A percentile compares a stretch with the other conserved stretches of the same genome.
Conservation (phyloP, 805 yeast genomes). For the Lipomyces mesembrius region DNA sequence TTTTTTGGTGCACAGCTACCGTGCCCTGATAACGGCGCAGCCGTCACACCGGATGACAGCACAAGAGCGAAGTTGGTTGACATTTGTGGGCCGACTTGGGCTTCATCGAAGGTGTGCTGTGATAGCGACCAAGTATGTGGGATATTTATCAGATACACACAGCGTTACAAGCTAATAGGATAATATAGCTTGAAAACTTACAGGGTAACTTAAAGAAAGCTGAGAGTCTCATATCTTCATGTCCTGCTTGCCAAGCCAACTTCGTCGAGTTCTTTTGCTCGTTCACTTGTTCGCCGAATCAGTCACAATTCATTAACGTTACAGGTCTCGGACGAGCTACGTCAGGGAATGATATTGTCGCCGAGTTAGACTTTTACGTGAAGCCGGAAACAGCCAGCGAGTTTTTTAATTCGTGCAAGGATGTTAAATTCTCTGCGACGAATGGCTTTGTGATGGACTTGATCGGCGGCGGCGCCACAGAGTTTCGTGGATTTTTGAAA, state of each 20-base stretch:
- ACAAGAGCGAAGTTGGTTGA: constrained; percentile 54
- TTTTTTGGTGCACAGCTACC: constrained; percentile 82
- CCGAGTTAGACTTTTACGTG: constrained; percentile 69
- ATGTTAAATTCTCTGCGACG: constrained; percentile 89
- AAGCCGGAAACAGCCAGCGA: constrained; percentile 61
- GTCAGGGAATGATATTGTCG: constrained; percentile 62
- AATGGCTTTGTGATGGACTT: constrained; percentile 96
- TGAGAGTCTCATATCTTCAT: constrained; percentile 78
- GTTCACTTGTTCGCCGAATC: constrained; percentile 89
- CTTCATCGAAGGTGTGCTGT: constrained; percentile 66
- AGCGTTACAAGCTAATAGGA: background rate
- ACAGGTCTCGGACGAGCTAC: constrained; percentile 53
- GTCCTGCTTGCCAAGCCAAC: constrained; percentile 92
- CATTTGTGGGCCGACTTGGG: constrained; percentile 78
- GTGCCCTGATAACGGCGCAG: constrained; percentile 63
- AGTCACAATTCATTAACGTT: constrained; percentile 72
- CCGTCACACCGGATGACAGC: constrained; percentile 54
- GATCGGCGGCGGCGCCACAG: constrained; percentile 94
- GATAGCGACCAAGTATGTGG: constrained; percentile 59
- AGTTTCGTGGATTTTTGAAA: constrained; percentile 72
- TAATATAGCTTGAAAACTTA: constrained; percentile 48
- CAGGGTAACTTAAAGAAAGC: constrained; percentile 70
- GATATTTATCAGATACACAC: background rate
- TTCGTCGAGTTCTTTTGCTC: constrained; percentile 80
- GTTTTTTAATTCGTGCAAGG: constrained; percentile 83